phyloP scores from a whole-genome alignment of 179 eudicot species.

The Corrigiola litoralis region DNA sequence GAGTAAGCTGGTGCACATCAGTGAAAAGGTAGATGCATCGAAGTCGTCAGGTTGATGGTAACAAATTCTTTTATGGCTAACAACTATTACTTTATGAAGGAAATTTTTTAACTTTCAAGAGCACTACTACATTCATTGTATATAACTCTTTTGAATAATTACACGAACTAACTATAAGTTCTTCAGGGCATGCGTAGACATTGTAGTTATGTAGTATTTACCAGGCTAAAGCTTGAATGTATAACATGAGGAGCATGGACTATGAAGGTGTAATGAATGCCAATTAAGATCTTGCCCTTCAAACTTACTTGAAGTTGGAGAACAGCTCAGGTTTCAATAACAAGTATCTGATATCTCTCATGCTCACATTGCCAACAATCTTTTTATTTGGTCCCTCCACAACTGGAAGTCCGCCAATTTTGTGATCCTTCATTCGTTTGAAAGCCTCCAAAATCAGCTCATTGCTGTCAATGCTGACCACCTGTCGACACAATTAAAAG shows the following conservation, averaged over 20 bases:
- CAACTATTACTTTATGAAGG: no score
- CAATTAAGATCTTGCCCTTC: background rate
- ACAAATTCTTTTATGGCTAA: no score
- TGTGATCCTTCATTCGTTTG: slow-evolving; percentile 77
- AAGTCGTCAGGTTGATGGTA: no score
- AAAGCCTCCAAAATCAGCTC: slow-evolving; percentile 86
- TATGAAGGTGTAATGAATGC: background rate
- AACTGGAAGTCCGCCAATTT: slow-evolving; percentile 93
- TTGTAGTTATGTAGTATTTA: no score
- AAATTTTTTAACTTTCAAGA: no score
- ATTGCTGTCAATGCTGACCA: slow-evolving; percentile 50
- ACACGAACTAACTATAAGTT: no score
- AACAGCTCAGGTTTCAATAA: slow-evolving; percentile 69
- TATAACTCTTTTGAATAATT: no score
- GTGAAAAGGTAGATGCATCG: no score
- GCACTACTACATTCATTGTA: no score
- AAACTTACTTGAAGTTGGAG: slow-evolving; percentile 60
- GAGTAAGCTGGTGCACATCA: no score
- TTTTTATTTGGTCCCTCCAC: slow-evolving; percentile 70
- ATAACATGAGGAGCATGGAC: background rate
- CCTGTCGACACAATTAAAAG: slow-evolving; percentile 36
- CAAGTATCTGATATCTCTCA: slow-evolving; percentile 80
- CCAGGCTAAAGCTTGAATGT: no score
- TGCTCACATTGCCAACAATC: slow-evolving; percentile 80
- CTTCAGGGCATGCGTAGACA: no score